Base-by-base conservation (phyloP, 2,329 filamentous ascomycete genomes). In the Laburnicola sp. region DNA sequence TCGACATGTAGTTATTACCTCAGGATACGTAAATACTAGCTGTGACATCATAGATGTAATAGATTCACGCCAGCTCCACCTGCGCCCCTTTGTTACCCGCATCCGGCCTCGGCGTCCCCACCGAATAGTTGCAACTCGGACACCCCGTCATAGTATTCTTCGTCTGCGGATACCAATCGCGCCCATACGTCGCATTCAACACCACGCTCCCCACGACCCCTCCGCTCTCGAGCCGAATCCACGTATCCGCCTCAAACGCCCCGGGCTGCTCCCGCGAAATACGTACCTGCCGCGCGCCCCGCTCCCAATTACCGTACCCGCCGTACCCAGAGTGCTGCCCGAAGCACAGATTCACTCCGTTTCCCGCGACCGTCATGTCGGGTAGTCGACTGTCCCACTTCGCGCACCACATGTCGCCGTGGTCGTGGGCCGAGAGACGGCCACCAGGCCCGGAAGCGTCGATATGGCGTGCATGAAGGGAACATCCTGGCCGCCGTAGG, bases 281-380 rank as follows among this genome's bases (percentile, higher is more conserved):
- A 2, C 74, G 57, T 4, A 86, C 65, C 56, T 85, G 80, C 1
- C 83, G 75, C 5, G 78, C 76, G 0, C 85, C 86, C 0, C 85
- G 78, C 9, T 79, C 78, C 82, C 82, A 87, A 41, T 75, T 51
- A 0, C 86, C 85, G 57, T 88, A 88, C 0, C 86, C 86, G 0
- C 86, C 86, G 50, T 88, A 88, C 0, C 86, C 86, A 0, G 82
- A 79, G 58, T 86, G 85, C 59, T 86, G 82, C 3, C 83, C 83
- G 51, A 81, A 82, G 57, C 85, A 87, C 61, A 78, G 57, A 41
- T 66, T 61, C 4, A 73, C 35, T 1, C 76, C 76, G 51, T 74
- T 77, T 1, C 76, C 78, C 0, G 63, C 64, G 8, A 74, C 26
- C 25, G 51, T 48, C 16, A 64, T 62, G 48, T 63, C 64, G 10